A percentile compares a stretch with the other conserved stretches of the same genome.
These are phyloP conservation scores for Gossypium aridum DNA, from an alignment of 441 rosid genomes.

Conservation along the genomic window DNA sequence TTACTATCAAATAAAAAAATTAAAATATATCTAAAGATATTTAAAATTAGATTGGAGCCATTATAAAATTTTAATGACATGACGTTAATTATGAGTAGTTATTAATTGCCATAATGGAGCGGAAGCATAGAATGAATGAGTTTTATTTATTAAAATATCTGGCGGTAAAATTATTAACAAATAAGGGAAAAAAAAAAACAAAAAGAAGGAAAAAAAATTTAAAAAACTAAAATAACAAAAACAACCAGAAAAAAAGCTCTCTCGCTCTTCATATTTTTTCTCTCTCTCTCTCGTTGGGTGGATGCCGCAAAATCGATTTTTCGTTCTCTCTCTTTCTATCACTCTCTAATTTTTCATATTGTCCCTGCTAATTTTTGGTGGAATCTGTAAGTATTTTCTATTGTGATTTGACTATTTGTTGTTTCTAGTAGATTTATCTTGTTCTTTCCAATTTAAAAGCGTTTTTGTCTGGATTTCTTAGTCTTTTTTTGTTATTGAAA, in stretches of 20 bases:
- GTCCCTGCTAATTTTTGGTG: not conserved
- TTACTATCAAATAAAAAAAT: too few relatives aligned
- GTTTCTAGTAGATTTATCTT: not conserved
- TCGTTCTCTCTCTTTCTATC: not conserved
- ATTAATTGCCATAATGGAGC: not conserved
- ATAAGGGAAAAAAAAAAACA: not conserved
- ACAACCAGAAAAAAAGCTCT: not conserved
- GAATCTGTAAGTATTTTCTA: not conserved
- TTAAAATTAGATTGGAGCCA: not conserved
- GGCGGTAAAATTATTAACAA: not conserved
- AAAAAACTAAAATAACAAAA: not conserved
- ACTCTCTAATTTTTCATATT: not conserved
- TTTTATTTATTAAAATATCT: not conserved
- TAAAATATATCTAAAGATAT: too few relatives aligned
- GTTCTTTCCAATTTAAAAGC: not conserved
- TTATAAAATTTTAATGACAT: not conserved
- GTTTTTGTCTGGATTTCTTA: not conserved
- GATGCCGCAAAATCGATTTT: too few relatives aligned
- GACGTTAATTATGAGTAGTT: not conserved
- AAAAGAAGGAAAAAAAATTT: not conserved
- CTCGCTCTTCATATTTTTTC: not conserved
- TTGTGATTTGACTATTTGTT: not conserved
- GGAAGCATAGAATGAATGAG: not conserved
- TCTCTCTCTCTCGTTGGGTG: too few relatives aligned
- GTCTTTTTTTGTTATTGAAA: not conserved